Base-by-base conservation (phyloP, 768 basidiomycete species). In the Polyporus arcularius region DNA sequence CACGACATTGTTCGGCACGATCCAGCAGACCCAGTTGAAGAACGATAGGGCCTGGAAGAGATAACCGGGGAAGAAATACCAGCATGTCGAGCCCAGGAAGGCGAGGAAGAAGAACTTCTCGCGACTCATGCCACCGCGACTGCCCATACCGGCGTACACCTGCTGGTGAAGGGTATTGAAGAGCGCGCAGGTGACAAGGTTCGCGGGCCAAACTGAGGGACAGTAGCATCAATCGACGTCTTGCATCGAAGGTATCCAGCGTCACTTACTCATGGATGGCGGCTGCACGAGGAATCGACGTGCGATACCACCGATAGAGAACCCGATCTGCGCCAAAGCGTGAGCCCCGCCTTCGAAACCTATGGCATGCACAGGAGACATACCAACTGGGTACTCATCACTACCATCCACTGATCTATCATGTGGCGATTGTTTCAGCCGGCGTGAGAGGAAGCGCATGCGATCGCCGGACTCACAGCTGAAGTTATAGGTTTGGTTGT, bases 91-190 rank as follows among this genome's bases (percentile, higher is more conserved):
- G 30, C 72, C 82, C 2, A 78, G 55, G 69, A 89, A 88, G 4
- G 79, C 83, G 67, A 81, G 85, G 58, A 85, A 64, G 79, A 94
- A 94, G 78, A 92, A 94, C 7, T 84, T 80, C 70, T 90, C 88
- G 56, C 93, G 85, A 62, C 82, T 85, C 43, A 93, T 75, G 40
- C 89, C 89, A 12, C 79, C 80, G 2, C 81, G 78, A 30, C 73
- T 79, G 12, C 88, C 86, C 16, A 82, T 80, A 50, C 89, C 89
- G 3, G 84, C 78, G 64, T 89, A 89, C 57, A 80, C 74, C 54
- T 85, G 82, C 0, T 85, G 85, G 72, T 94, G 92, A 0, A 92
- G 78, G 1, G 90, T 91, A 65, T 92, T 92, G 75, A 92, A 90
- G 38, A 83, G 68, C 2, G 89, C 87, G 65, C 90, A 91, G 14